Base-by-base conservation (phyloP, 2,329 filamentous ascomycete species). In the Pestalotiopsis sp. region DNA sequence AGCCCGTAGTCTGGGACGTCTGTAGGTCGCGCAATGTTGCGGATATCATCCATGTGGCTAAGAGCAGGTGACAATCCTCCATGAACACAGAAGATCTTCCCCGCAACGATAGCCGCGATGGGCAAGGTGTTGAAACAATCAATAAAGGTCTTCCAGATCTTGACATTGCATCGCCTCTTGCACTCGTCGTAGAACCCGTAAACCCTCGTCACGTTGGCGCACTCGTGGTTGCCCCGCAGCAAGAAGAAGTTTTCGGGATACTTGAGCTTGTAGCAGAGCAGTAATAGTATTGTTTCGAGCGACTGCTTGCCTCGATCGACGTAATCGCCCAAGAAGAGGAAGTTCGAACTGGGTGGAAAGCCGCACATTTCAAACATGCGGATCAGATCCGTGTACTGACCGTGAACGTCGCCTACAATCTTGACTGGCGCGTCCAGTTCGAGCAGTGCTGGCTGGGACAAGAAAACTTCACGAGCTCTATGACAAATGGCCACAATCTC, bases 121-220 rank as follows among this genome's bases (percentile, higher is more conserved):
- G 95, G 95, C 59, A 98, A 87, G 57, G 92, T 95, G 80, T 98
- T 98, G 86, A 98, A 98, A 31, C 93, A 96, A 79, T 98, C 95
- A 66, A 97, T 91, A 78, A 98, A 98, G 0, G 94, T 97, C 85
- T 98, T 98, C 95, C 95, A 98, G 67, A 97, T 90, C 84, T 98
- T 98, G 79, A 98, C 93, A 78, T 97, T 98, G 84, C 93, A 97
- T 70, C 95, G 89, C 73, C 95, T 89, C 84, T 98, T 98, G 87
- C 95, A 98, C 80, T 98, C 95, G 77, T 98, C 95, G 83, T 98
- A 98, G 81, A 98, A 98, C 2, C 95, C 95, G 80, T 98, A 98
- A 45, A 98, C 94, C 69, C 95, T 89, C 14, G 94, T 98, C 66
- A 98, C 94, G 73, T 97, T 97, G 75, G 95, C 95, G 81, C 95